Percentiles rank a stretch among this genome's conserved stretches.
Evolutionary conservation across 345 rosid species (phyloP).

Genomic region (Euclidium syriacum): DNA sequence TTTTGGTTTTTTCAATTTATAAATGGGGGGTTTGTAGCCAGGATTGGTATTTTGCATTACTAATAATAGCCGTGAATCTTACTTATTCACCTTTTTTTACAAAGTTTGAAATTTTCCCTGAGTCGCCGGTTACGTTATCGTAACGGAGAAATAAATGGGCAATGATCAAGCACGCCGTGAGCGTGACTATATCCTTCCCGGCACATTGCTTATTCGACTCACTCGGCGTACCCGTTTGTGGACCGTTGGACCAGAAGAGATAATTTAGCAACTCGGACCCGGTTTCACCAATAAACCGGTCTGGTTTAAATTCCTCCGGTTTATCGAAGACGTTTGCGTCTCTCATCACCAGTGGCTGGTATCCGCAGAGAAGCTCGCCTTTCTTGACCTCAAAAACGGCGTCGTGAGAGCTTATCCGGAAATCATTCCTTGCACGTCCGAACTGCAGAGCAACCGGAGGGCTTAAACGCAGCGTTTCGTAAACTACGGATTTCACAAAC

Average conservation of each 20-base stretch:
- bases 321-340: conserved; percentile 62
- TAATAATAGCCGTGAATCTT: too few relatives aligned
- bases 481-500: conserved; percentile 74
- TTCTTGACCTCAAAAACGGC: conserved; percentile 53
- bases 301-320: conserved; percentile 63
- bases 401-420: conserved; percentile 58
- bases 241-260: conserved; percentile 86
- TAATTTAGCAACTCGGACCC: conserved; percentile 45
- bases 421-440: conserved; percentile 79
- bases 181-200: conserved; percentile 59
- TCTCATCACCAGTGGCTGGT: conserved; percentile 60
- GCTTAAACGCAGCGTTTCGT: conserved; percentile 59
- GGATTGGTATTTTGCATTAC: too few relatives aligned
- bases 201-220: conserved; percentile 77
- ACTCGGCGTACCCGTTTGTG: conserved; percentile 65
- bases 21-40: too few relatives aligned
- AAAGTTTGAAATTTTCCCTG: conserved; percentile 51
- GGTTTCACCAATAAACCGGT: conserved; percentile 48
- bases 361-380: conserved; percentile 87
- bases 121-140: conserved; percentile 43
- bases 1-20: too few relatives aligned
- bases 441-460: conserved; percentile 75
- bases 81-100: conserved; percentile 38
- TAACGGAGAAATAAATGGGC: conserved; percentile 60
- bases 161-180: conserved; percentile 48